Conservation (phyloP, 805 yeast genomes). For the Schwanniomyces pseudopolymorphus region DNA sequence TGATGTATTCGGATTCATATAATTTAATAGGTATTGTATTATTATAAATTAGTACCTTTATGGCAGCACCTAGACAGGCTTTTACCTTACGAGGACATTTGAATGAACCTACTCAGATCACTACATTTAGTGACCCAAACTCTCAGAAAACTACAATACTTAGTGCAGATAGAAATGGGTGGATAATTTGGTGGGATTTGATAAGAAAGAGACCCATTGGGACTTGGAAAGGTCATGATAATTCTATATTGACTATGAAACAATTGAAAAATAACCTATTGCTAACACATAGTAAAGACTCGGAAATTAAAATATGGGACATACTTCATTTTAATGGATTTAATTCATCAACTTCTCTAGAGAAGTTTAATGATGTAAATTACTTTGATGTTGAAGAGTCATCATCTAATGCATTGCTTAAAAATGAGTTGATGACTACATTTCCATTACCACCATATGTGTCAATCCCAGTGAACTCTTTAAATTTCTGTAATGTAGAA, state of each 20-base stretch:
- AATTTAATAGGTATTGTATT: no score
- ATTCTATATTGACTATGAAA: conserved; percentile 48
- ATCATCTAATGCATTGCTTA: conserved; percentile 20
- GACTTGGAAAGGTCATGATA: conserved; percentile 60
- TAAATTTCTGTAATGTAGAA: conserved; percentile 71
- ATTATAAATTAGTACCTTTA: no score
- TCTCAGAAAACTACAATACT: conserved; percentile 27
- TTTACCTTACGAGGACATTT: conserved; percentile 24
- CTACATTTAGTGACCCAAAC: conserved; percentile 1
- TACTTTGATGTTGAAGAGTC: conserved; percentile 6
- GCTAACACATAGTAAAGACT: conserved; percentile 69
- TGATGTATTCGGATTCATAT: background rate
- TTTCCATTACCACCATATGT: conserved; percentile 27
- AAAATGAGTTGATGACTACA: conserved; percentile 7
- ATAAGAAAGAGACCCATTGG: conserved; percentile 53
- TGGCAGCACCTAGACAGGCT: conserved; percentile 3
- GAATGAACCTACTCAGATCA: conserved; percentile 12
- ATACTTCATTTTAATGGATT: conserved; percentile 6
- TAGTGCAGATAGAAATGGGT: conserved; percentile 64
- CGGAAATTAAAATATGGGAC: conserved; percentile 50
- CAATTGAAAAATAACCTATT: conserved; percentile 24
- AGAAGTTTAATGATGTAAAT: conserved; percentile 11
- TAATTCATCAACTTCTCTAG: background rate
- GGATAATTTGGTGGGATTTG: conserved; percentile 65
- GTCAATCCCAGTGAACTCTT: conserved; percentile 66